Conservation (phyloP, 164 flowering plant genomes). For the Saururus chinensis region DNA sequence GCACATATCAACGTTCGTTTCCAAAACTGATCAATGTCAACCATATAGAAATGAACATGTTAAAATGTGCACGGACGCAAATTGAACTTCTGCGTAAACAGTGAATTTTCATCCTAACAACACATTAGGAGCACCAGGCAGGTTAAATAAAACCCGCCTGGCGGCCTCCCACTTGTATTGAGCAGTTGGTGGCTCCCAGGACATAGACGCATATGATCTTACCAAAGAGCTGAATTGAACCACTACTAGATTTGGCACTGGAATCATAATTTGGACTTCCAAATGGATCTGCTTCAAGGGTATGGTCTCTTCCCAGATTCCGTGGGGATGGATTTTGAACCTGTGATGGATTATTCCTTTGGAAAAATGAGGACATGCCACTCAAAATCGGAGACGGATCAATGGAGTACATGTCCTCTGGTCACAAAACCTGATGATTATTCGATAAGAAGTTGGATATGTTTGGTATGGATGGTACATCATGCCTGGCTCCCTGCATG, state of each 20-base stretch:
- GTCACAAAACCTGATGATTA: conserved; percentile 9
- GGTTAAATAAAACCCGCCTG: too few species aligned
- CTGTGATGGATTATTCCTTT: conserved; percentile 29
- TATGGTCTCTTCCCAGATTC: conserved; percentile 30
- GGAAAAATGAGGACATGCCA: conserved; percentile 38
- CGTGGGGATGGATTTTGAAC: conserved; percentile 36
- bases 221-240: conserved; percentile 57
- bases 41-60: too few species aligned
- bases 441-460: conserved; percentile 15
- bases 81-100: too few species aligned
- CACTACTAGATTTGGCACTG: conserved; percentile 11
- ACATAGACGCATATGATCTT: too few species aligned
- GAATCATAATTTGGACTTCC: conserved; percentile 12
- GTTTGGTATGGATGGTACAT: conserved; percentile 18
- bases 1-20: too few species aligned
- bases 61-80: too few species aligned
- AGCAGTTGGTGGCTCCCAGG: too few species aligned
- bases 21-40: too few species aligned
- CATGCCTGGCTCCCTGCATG: conserved; percentile 99
- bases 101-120: too few species aligned
- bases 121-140: too few species aligned
- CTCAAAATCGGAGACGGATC: conserved; percentile 14
- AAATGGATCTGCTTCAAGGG: too few species aligned
- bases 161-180: too few species aligned
- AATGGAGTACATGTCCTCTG: conserved; percentile 9